phyloP scores from a whole-genome alignment of 140 eudicot species.

The Oenanthe javanica region DNA sequence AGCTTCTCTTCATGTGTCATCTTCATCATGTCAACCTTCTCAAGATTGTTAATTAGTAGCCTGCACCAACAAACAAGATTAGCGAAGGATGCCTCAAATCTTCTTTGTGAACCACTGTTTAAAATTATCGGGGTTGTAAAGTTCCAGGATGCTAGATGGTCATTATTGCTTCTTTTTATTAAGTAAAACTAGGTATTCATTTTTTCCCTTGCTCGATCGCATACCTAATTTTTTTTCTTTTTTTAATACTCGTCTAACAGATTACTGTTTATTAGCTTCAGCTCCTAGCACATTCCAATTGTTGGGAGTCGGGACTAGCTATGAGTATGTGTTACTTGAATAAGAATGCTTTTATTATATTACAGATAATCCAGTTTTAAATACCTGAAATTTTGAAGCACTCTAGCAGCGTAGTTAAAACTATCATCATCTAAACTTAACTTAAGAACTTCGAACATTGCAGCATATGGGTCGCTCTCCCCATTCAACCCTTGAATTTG shows the following conservation, averaged over 20 bases:
- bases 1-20: slow-evolving; percentile 84
- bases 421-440: slow-evolving; percentile 65
- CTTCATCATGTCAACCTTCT: slow-evolving; percentile 61
- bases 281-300: neutral
- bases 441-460: slow-evolving; percentile 53
- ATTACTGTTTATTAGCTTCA: neutral
- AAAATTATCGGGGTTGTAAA: neutral
- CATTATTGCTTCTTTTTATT: neutral
- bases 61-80: slow-evolving; percentile 31
- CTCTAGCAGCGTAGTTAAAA: slow-evolving; percentile 58
- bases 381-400: slow-evolving; percentile 74
- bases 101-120: neutral
- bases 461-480: slow-evolving; percentile 40
- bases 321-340: neutral
- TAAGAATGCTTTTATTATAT: neutral
- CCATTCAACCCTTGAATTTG: slow-evolving; percentile 35
- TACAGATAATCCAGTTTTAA: neutral
- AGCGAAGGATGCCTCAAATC: neutral
- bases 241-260: neutral
- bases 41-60: slow-evolving; percentile 62
- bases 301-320: neutral
- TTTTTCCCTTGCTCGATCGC: neutral
- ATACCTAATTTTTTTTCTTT: neutral
- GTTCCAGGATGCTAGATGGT: neutral
- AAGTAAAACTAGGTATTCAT: neutral